Base-by-base conservation (phyloP, 1,284 basidiomycete genomes). In the Irpex sp. region DNA sequence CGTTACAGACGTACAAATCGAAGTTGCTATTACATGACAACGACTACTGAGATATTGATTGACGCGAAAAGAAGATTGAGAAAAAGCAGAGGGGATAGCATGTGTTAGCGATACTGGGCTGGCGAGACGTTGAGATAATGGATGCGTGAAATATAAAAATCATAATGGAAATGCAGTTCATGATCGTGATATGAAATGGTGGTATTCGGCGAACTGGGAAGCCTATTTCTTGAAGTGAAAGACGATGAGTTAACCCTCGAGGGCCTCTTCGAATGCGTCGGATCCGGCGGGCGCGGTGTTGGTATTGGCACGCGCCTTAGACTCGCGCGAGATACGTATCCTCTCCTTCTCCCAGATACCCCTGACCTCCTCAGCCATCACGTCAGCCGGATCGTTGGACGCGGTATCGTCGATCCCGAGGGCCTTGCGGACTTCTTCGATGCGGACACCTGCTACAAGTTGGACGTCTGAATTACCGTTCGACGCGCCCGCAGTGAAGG, bases 321-420 rank as follows among this genome's bases (percentile, higher is more conserved):
- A 70, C 66, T 92, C 90, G 57, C 82, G 82, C 33, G 74, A 71
- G 58, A 89, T 79, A 62, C 83, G 79, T 8, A 77, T 73, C 55
- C 76, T 79, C 75, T 93, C 91, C 63, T 83, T 79, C 39, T 82
- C 77, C 88, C 89, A 93, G 58, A 93, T 84, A 5, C 78, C 78
- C 39, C 82, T 80, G 17, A 89, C 81, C 65, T 91, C 90, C 69
- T 90, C 89, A 67, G 88, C 85, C 57, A 79, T 81, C 39, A 84
- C 77, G 61, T 87, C 84, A 0, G 17, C 47, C 1, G 36, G 17
- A 8, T 35, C 56, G 5, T 54, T 72, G 73, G 1, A 74, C 72
- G n/a, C 49, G 4, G 59, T 58, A 4, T 69, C 70, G 1, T 72
- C 73, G 26, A 88, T 76, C 11, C 89, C 88, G 36, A 92, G 70